Evolutionary conservation across 805 yeast species (phyloP).

Genomic region (Candida awuae): DNA sequence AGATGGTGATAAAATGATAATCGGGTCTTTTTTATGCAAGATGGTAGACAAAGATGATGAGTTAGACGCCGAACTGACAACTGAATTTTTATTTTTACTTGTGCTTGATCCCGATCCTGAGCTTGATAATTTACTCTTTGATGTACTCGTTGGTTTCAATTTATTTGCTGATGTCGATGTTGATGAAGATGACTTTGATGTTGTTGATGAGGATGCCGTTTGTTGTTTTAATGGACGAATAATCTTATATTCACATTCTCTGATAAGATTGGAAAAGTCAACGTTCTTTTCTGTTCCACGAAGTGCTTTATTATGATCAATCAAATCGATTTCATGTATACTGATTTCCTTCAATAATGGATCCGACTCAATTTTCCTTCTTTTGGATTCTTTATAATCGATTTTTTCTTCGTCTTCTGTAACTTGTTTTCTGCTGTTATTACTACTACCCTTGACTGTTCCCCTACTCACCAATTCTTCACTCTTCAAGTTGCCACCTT

Average conservation of each 20-base stretch:
- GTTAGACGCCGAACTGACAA: too few species aligned
- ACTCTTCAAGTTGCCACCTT: not conserved
- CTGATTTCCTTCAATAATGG: constrained; percentile 42
- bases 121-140: too few species aligned
- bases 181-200: constrained; percentile 12
- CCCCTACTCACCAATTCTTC: not conserved
- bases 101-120: too few species aligned
- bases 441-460: constrained; percentile 7
- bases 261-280: constrained; percentile 59
- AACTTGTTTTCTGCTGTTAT: not conserved
- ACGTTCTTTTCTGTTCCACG: constrained; percentile 54
- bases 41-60: constrained; percentile 6
- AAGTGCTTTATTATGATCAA: constrained; percentile 34
- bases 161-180: constrained; percentile 14
- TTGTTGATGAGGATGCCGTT: constrained; percentile 9
- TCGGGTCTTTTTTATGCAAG: constrained; percentile 45
- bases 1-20: constrained; percentile 70
- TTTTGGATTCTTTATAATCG: constrained; percentile 12
- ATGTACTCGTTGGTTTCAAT: constrained; percentile 5
- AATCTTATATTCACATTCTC: constrained; percentile 55
- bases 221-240: constrained; percentile 24
- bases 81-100: too few species aligned
- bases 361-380: constrained; percentile 33
- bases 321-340: constrained; percentile 35
- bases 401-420: constrained; percentile 3